Conservation (phyloP, 75 land plant species). For the Picea sitchensis region DNA sequence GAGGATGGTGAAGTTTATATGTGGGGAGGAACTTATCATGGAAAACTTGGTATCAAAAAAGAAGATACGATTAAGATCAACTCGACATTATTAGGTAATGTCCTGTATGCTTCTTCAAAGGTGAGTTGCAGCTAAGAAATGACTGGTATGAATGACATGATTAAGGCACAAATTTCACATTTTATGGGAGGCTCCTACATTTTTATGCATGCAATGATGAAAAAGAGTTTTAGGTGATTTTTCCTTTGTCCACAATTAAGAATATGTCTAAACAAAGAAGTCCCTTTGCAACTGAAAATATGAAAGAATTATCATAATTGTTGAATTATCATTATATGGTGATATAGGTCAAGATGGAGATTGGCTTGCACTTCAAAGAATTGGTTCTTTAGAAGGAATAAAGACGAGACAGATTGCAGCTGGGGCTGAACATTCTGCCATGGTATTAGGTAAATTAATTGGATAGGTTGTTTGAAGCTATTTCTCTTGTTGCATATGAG, state of each 20-base stretch:
- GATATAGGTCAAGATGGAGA: slow-evolving; percentile 6
- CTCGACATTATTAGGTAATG: neutral
- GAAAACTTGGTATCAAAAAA: slow-evolving; percentile 28
- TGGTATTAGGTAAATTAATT: slow-evolving; percentile 58
- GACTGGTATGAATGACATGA: neutral
- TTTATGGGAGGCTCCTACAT: neutral
- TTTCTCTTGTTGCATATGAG: neutral
- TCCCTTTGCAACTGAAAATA: slow-evolving; percentile 3
- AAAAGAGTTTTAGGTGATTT: neutral
- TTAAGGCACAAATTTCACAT: slow-evolving; percentile 3
- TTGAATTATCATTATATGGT: neutral
- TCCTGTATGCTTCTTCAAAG: neutral
- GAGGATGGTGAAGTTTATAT: slow-evolving; percentile 60
- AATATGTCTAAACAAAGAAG: neutral
- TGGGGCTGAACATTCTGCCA: slow-evolving; percentile 91
- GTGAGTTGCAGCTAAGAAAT: neutral
- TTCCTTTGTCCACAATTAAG: neutral
- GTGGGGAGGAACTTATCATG: slow-evolving; percentile 64
- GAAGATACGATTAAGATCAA: slow-evolving; percentile 3
- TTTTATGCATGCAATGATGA: neutral
- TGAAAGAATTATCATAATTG: neutral
- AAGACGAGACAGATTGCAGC: slow-evolving; percentile 59
- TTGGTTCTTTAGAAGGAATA: slow-evolving; percentile 20
- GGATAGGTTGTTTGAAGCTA: neutral
- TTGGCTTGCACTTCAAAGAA: neutral